These are phyloP conservation scores for Sonneratia caseolaris DNA, from an alignment of 345 rosid genomes.

Conservation along the genomic window DNA sequence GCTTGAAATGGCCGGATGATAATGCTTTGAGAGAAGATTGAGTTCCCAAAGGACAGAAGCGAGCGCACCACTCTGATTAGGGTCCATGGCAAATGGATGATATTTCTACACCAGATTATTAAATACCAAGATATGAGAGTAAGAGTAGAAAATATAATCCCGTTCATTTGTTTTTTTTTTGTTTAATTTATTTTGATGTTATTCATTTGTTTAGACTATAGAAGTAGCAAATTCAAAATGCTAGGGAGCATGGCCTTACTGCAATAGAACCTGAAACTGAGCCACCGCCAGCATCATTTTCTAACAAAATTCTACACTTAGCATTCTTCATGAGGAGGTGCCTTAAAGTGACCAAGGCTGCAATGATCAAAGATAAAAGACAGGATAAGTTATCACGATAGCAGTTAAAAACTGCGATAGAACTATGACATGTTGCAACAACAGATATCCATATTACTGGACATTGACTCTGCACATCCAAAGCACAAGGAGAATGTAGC, in stretches of 20 bases:
- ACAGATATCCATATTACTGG: constrained; percentile 34
- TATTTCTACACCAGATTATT: constrained; percentile 42
- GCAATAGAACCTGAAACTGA: constrained; percentile 80
- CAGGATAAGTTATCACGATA: not conserved
- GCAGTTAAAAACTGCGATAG: not conserved
- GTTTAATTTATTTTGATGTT: no score
- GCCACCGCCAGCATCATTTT: constrained; percentile 97
- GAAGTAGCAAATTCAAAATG: not conserved
- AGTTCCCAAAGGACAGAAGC: constrained; percentile 95
- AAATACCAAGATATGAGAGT: not conserved
- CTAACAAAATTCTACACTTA: constrained; percentile 82
- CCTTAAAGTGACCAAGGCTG: constrained; percentile 79
- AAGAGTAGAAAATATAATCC: not conserved
- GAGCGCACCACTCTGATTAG: constrained; percentile 85
- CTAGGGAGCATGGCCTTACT: constrained; percentile 31
- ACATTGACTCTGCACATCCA: constrained; percentile 85
- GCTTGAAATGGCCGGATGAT: constrained; percentile 61
- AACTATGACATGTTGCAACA: not conserved
- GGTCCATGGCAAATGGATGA: constrained; percentile 75
- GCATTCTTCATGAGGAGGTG: constrained; percentile 73
- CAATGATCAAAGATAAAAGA: constrained; percentile 5
- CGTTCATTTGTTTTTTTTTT: no score
- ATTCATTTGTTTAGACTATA: no score
- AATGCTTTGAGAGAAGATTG: constrained; percentile 64
- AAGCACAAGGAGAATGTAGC: constrained; percentile 74